Evolutionary conservation across 1,284 basidiomycete species (phyloP).

Genomic region (Spongispora temasekensis): DNA sequence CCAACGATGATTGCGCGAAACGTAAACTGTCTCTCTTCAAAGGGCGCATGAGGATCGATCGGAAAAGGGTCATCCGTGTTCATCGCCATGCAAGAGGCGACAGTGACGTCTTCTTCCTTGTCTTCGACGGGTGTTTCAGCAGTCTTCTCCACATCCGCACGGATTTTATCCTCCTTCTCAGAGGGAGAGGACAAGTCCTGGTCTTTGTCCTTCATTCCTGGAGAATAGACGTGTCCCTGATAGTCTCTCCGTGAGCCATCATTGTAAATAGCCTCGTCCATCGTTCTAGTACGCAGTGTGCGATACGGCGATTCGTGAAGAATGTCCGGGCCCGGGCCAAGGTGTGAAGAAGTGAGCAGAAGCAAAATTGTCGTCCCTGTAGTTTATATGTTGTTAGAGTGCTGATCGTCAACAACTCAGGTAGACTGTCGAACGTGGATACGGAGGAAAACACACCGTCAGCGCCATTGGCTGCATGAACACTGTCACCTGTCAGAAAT

Average conservation of each 20-base stretch:
- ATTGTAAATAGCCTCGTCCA: constrained; percentile 1
- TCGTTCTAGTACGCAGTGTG: not conserved
- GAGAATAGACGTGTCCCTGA: not conserved
- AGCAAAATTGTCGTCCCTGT: not conserved
- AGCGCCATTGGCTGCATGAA: not conserved
- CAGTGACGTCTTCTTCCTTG: constrained; percentile 5
- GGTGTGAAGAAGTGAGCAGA: not conserved
- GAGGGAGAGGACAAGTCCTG: not conserved
- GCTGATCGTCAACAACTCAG: constrained; percentile 15
- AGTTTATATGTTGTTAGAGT: constrained; percentile 5
- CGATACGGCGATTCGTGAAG: not conserved
- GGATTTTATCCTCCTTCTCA: constrained; percentile 3
- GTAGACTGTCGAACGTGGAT: constrained; percentile 1
- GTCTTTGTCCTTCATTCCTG: not conserved
- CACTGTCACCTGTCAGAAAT: constrained; percentile 6
- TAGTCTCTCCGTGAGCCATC: not conserved
- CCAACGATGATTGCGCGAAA: constrained; percentile 60
- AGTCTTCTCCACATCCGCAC: constrained; percentile 3
- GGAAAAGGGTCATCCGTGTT: constrained; percentile 48
- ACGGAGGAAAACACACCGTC: not conserved
- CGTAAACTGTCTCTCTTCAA: constrained; percentile 59
- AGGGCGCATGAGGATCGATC: constrained; percentile 46
- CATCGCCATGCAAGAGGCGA: constrained; percentile 2
- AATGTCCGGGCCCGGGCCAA: not conserved
- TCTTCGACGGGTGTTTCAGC: constrained; percentile 6